Base-by-base conservation (phyloP, 2,329 filamentous ascomycete species). In the Phialemoniopsis sp. region DNA sequence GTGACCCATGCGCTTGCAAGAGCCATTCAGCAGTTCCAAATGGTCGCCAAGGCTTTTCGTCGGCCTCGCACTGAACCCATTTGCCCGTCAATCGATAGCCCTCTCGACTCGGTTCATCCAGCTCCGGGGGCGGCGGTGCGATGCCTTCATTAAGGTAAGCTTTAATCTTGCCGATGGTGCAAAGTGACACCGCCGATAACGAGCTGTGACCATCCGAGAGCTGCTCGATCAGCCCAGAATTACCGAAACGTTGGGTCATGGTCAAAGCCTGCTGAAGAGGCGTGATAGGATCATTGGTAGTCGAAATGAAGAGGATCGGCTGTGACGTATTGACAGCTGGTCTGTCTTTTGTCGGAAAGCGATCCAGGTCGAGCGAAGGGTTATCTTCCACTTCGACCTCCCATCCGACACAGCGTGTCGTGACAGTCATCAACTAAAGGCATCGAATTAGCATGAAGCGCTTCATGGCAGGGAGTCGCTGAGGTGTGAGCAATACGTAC, bases 261-360 rank as follows among this genome's bases (percentile, higher is more conserved):
- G 57, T 56, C 16, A 68, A 57, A 2, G 68, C 73, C 32, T 67
- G 66, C 32, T 51, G 47, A 5, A 81, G 55, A 4, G 78, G 77
- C 0, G 78, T 82, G 14, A 82, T 76, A 1, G 78, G 77, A 41
- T 82, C 78, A 13, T 72, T 63, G 0, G 69, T 73, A 49, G 76
- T 80, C 29, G 70, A 72, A 12, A 80, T 58, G 50, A 79, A 75
- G 7, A 82, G 62, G 26, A 82, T 60, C 1, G 78, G 78, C 45
- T 75, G 67, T 6, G 66, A 60, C 6, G 70, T 77, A 18, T 66
- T 59, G 43, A 62, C 61, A 13, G 52, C 53, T 28, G 47, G 45
- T 26, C 49, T 58, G 44, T 53, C 53, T 36, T 53, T 50, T 19
- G 37, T 49, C 16, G 57, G 53, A 32, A 55, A 49, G 32, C 55